A percentile compares a stretch with the other conserved stretches of the same genome.
Conservation (phyloP, 2,329 filamentous ascomycete genomes). For the Botrytis tulipae region DNA sequence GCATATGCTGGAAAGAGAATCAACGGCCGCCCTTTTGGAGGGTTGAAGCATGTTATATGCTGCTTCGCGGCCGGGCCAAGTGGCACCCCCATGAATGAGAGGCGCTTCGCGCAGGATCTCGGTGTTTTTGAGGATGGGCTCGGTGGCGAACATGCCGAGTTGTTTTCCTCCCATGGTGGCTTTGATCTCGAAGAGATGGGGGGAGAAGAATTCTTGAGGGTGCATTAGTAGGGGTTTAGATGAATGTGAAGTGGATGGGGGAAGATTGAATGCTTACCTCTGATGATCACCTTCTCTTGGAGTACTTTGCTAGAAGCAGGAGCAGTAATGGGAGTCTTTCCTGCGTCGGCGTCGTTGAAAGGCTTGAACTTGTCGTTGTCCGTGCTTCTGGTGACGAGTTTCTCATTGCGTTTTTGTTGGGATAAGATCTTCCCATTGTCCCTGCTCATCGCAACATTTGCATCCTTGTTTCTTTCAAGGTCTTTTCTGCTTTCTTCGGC, state of each 20-base stretch:
- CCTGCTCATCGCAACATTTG: background rate
- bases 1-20: background rate
- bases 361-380: background rate
- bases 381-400: background rate
- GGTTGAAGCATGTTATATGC: background rate
- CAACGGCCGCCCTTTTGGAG: background rate
- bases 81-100: background rate
- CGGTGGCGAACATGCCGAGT: background rate
- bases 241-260: background rate
- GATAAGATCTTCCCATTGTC: background rate
- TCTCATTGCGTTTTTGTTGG: background rate
- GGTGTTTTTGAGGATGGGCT: background rate
- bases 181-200: background rate
- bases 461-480: accelerated
- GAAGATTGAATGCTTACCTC: no score
- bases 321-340: accelerated
- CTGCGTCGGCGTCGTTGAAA: background rate
- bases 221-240: background rate
- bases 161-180: background rate
- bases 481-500: background rate
- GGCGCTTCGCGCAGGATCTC: background rate
- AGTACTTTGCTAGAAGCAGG: background rate
- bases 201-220: background rate
- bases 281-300: background rate
- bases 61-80: background rate